Evolutionary conservation across 345 rosid genomes (phyloP).

Genomic region (Eucalyptus brandiana): DNA sequence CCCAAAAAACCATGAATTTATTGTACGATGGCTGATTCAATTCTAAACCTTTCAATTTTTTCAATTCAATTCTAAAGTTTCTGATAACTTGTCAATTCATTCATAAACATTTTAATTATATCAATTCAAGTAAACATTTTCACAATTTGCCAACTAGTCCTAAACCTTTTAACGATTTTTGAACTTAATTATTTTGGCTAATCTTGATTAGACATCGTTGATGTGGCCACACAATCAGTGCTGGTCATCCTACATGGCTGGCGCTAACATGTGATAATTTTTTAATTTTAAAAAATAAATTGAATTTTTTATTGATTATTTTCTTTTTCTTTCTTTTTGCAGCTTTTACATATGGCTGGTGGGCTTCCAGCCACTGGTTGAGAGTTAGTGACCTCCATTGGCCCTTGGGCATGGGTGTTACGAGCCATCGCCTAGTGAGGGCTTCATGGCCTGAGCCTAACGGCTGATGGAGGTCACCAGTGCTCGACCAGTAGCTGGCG

Average conservation of each 20-base stretch:
- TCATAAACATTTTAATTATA: too few species aligned
- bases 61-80: fast-evolving
- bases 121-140: too few species aligned
- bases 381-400: fast-evolving
- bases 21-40: fast-evolving
- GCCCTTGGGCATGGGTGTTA: too few species aligned
- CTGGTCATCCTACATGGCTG: fast-evolving
- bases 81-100: fast-evolving
- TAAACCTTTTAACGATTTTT: too few species aligned
- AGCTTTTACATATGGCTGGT: too few species aligned
- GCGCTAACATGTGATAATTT: fast-evolving
- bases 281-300: too few species aligned
- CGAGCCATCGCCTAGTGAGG: too few species aligned
- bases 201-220: fast-evolving
- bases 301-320: too few species aligned
- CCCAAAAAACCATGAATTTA: background rate
- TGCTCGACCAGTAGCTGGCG: fast-evolving
- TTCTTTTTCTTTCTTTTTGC: too few species aligned
- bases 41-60: fast-evolving
- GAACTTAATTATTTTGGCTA: too few species aligned
- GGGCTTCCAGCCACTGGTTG: fast-evolving
- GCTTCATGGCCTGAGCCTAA: too few species aligned
- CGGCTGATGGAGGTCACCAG: fast-evolving
- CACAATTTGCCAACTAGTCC: background rate
- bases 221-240: fast-evolving